Base-by-base conservation (phyloP, 2,329 filamentous ascomycete species). In the Dendrostoma leiphaemia region DNA sequence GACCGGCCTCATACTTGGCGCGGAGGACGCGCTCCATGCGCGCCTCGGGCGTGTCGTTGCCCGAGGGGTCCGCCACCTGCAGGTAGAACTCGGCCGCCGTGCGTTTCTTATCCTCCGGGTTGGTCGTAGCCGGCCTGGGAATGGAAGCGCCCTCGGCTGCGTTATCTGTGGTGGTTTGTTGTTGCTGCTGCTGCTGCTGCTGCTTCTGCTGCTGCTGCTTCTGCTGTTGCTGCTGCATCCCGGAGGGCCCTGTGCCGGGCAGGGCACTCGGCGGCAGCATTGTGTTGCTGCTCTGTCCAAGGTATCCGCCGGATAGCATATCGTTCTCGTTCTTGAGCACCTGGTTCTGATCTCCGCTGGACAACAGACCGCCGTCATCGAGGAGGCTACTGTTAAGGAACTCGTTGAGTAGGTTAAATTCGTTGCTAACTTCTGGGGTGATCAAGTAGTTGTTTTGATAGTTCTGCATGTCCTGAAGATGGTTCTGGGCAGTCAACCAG, bases 391-490 rank as follows among this genome's bases (percentile, higher is more conserved):
- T 95, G 71, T 92, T 94, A 58, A 99, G 81, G 68, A 97, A 97
- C 71, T 99, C 93, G 76, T 95, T 96, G 67, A 99, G 84, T 48
- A 97, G 77, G 68, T 97, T 96, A 71, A 96, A 97, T 76, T 99
- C 94, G 74, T 94, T 94, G 58, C 89, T 92, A 63, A 97, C 90
- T 73, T 99, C 94, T 59, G 91, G 90, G 47, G 79, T 75, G 74
- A 97, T 95, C 88, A 96, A 92, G 76, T 94, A 97, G 67, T 90
- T 94, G 56, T 90, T 89, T 73, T 97, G 91, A 67, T 92, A 91
- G 68, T 86, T 90, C 74, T 94, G 91, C 86, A 97, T 94, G 72
- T 97, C 91, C 77, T 95, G 88, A 71, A 90, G 94, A 67, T 90
- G 89, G 69, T 87, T 94, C 66, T 91, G 89, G 56, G 85, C 83